Conservation (phyloP, 202 grass and related monocot genomes). For the Digitaria exilis region DNA sequence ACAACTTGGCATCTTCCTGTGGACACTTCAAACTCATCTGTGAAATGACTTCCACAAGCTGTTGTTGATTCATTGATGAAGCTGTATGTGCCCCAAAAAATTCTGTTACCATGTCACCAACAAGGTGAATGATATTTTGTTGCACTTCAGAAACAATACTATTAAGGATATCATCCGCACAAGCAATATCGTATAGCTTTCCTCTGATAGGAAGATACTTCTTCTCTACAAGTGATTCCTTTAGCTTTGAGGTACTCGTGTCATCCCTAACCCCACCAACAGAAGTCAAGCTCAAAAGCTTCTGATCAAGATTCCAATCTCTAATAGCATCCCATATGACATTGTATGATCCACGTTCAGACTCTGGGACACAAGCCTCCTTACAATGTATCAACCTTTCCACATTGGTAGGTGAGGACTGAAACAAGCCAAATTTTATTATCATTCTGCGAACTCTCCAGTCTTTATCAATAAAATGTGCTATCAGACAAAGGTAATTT, state of each 20-base stretch:
- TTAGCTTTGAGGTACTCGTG: constrained; percentile 37
- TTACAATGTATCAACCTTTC: constrained; percentile 60
- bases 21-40: constrained; percentile 62
- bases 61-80: constrained; percentile 40
- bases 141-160: constrained; percentile 44
- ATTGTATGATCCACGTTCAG: constrained; percentile 55
- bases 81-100: constrained; percentile 50
- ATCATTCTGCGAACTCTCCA: constrained; percentile 52
- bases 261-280: constrained; percentile 52
- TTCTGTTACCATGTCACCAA: constrained; percentile 37
- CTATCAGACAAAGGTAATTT: constrained; percentile 60
- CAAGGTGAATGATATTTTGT: constrained; percentile 54
- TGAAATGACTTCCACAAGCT: constrained; percentile 56
- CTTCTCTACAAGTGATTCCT: constrained; percentile 49
- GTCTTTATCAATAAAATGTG: constrained; percentile 56
- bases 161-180: constrained; percentile 54
- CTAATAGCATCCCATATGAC: constrained; percentile 53
- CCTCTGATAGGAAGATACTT: constrained; percentile 56
- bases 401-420: constrained; percentile 47
- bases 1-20: constrained; percentile 57
- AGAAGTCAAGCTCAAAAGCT: constrained; percentile 58
- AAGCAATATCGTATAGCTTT: constrained; percentile 48
- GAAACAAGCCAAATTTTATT: constrained; percentile 69
- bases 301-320: constrained; percentile 59
- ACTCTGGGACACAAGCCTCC: constrained; percentile 45